Base-by-base conservation (phyloP, 2,329 filamentous ascomycete genomes). In the Didymella arachidicola region DNA sequence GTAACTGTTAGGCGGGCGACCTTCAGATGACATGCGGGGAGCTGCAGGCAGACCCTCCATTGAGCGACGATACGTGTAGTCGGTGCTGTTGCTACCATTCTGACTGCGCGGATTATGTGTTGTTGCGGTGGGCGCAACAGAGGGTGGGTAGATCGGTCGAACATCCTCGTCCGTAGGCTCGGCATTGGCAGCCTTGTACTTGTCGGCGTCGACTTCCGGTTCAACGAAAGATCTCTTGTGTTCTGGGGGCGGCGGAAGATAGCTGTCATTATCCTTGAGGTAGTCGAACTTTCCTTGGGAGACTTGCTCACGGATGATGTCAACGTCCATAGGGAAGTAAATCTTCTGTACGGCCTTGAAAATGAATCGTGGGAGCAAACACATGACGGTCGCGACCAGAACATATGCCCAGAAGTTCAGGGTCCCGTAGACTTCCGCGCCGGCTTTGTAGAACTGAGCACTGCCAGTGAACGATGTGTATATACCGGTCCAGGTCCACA, bases 401-500 rank as follows among this genome's bases (percentile, higher is more conserved):
- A 92, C 87, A 46, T 92, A 83, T 18, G 91, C 88, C 95, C 95
- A 99, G 81, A 97, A 99, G 1, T 87, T 87, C 42, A 94, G 82
- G 60, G 92, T 84, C 27, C 87, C 86, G 65, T 96, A 98, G 10
- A 96, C 87, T 78, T 98, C 87, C 1, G 84, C 78, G 4, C 87
- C 94, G 2, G 91, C 86, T 64, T 89, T 83, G 80, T 94, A 97
- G 78, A 98, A 91, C 36, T 84, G 78, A 69, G 80, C 83, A 45
- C 85, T 84, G 1, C 77, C 77, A 22, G 80, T 80, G 70, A 86
- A 86, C 2, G 84, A 83, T 0, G 88, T 88, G 79, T 96, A 99
- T 36, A 96, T 84, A 29, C 93, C 95, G 6, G 95, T 97, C 93
- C 95, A 98, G 80, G 96, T 90, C 83, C 93, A 99, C 72, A 98